Percentiles rank a stretch among this genome's conserved stretches.
Evolutionary conservation across 164 flowering plant species (phyloP).

Genomic region (Liriodendron chinense): DNA sequence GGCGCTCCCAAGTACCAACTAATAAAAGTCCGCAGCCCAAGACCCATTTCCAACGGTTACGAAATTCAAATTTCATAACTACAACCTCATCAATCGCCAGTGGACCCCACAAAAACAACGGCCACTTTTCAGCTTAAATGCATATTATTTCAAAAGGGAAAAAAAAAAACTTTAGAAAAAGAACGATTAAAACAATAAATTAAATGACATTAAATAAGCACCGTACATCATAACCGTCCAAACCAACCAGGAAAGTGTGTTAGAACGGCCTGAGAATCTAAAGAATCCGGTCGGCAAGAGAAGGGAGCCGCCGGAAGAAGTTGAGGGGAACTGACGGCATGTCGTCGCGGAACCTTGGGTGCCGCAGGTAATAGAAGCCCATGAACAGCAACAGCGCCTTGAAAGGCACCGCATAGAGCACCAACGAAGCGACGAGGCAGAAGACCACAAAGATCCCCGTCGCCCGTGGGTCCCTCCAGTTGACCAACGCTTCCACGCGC

Average conservation of each 20-base stretch:
- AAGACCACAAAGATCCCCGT: conserved; percentile 76
- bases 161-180: background rate
- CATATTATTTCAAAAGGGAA: background rate
- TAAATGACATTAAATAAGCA: background rate
- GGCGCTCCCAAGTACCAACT: too few species aligned
- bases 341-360: conserved; percentile 85
- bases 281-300: conserved; percentile 71
- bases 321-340: conserved; percentile 77
- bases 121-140: background rate
- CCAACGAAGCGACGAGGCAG: conserved; percentile 59
- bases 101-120: conserved; percentile 3
- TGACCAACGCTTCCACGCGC: conserved; percentile 75
- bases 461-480: conserved; percentile 94
- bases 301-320: conserved; percentile 87
- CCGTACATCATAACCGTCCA: background rate
- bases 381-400: conserved; percentile 46
- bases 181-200: background rate
- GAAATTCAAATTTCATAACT: background rate
- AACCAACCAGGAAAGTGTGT: background rate
- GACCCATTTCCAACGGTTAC: background rate
- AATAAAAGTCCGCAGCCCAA: background rate
- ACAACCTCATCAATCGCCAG: background rate
- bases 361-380: conserved; percentile 80
- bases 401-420: conserved; percentile 72
- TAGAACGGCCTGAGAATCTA: conserved; percentile 6